Base-by-base conservation (phyloP, 345 rosid genomes). In the Microcos paniculata region DNA sequence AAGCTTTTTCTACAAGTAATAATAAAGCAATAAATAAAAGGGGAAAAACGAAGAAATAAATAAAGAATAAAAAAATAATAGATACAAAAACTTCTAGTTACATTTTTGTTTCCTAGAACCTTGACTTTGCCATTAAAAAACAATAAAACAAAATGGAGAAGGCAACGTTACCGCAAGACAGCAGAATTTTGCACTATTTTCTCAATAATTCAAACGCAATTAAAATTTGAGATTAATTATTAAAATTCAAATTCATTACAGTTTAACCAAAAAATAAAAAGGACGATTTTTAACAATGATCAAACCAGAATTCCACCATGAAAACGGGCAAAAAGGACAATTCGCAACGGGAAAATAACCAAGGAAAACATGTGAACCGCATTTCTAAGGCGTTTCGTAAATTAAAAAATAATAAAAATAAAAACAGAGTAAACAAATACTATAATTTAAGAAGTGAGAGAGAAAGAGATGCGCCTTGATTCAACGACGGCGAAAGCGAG, bases 401-500 rank as follows among this genome's bases (percentile, higher is more conserved):
- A 24, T 1, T 7, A 42, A 24, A 59, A 57, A 4, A 56, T 13
- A 26, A 61, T 46, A 15, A 74, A 43, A 49, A 33, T 15, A 65
- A 62, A 77, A 69, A 71, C 35, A 76, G 46, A 33, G 62, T 16
- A 31, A 61, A 75, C 42, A 45, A 77, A 45, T 55, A n/a, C n/a
- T n/a, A n/a, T n/a, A 64, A 26, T 30, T 12, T 72, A 72, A 70
- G 21, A 16, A 33, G 71, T n/a, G 73, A 23, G 40, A 16, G n/a
- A 78, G 31, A 74, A 74, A 53, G 16, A 23, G 31, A n/a, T n/a
- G n/a, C n/a, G 89, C 97, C 95, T 86, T 87, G 89, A 66, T 72
- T 86, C 75, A 88, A 80, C 18, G 92, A 80, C 80, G 90, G 88
- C 16, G 90, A 90, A 48, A 89, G 88, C 77, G 94, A 86, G 75